Evolutionary conservation across 2,329 filamentous ascomycete species (phyloP).

Genomic region (Cladosporium austrohemisphaericum): DNA sequence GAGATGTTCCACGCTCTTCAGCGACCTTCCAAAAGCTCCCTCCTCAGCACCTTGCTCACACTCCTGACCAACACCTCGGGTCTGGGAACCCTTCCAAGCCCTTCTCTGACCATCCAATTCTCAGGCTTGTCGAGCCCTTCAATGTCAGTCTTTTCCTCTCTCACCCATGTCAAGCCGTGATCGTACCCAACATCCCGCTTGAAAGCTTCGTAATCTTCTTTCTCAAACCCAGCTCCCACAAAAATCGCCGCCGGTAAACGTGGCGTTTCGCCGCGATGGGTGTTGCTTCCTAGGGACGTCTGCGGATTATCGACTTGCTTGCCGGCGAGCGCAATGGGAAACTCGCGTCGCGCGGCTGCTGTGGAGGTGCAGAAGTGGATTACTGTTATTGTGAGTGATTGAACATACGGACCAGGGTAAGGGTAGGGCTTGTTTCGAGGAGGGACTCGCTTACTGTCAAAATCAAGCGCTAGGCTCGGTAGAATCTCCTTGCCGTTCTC

Average conservation of each 20-base stretch:
- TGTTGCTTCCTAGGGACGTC: constrained; percentile 4
- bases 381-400: not conserved
- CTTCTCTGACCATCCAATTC: constrained; percentile 6
- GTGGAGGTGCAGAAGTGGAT: constrained; percentile 10
- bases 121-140: constrained; percentile 4
- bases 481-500: constrained; percentile 6
- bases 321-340: constrained; percentile 1
- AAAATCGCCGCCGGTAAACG: constrained; percentile 2
- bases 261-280: not conserved
- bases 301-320: constrained; percentile 1
- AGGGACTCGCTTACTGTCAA: constrained; percentile 6
- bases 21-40: constrained; percentile 10
- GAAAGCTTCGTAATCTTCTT: constrained; percentile 48
- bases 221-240: constrained; percentile 43
- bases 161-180: constrained; percentile 2
- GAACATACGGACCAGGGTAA: not conserved
- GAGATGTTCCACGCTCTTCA: too few relatives aligned
- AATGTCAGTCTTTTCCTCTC: constrained; percentile 8
- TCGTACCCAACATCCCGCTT: constrained; percentile 30
- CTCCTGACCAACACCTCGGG: constrained; percentile 5
- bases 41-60: constrained; percentile 4
- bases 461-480: constrained; percentile 6
- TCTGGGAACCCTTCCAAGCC: constrained; percentile 3
- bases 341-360: constrained; percentile 3
- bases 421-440: not conserved